phyloP scores from a whole-genome alignment of 2,329 filamentous ascomycete genomes.

The Penicillium sumatraense region DNA sequence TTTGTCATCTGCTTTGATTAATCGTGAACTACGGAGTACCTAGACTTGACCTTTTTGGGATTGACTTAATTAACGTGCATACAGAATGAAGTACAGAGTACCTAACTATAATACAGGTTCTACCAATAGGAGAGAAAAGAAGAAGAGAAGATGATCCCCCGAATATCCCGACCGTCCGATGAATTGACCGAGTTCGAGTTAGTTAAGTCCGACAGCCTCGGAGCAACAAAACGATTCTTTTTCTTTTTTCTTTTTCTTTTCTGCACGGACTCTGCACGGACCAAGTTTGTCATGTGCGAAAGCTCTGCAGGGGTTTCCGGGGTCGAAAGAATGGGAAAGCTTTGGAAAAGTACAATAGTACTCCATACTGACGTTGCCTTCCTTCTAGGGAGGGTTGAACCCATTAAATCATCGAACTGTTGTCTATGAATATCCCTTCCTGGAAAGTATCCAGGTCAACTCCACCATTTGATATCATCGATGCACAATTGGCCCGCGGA shows the following conservation, averaged over 20 bases:
- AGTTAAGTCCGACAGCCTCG: not conserved
- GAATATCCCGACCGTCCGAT: not conserved
- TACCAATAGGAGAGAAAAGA: too few relatives aligned
- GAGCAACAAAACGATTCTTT: too few relatives aligned
- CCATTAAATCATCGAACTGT: slow-evolving; percentile 6
- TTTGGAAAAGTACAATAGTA: not conserved
- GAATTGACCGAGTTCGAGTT: not conserved
- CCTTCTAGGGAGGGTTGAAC: not conserved
- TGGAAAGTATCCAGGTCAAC: not conserved
- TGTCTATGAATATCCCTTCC: slow-evolving; percentile 6
- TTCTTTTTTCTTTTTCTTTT: too few relatives aligned
- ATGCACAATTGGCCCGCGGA: slow-evolving; percentile 19
- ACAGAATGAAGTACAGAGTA: too few relatives aligned
- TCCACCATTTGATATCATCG: slow-evolving; percentile 30
- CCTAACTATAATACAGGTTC: too few relatives aligned
- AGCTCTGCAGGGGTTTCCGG: not conserved
- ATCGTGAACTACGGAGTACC: too few relatives aligned
- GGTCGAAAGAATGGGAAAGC: not conserved
- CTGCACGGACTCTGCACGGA: too few relatives aligned
- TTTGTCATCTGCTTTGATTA: too few relatives aligned
- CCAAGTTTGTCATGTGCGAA: not conserved
- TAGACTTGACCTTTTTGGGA: too few relatives aligned
- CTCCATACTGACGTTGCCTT: too few relatives aligned
- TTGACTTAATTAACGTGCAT: too few relatives aligned
- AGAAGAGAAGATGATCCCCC: too few relatives aligned